Evolutionary conservation across 208 protist genomes (phyloP), one percentile per base, ranked within the genome.

Genomic region (Blechomonas ayalai): DNA sequence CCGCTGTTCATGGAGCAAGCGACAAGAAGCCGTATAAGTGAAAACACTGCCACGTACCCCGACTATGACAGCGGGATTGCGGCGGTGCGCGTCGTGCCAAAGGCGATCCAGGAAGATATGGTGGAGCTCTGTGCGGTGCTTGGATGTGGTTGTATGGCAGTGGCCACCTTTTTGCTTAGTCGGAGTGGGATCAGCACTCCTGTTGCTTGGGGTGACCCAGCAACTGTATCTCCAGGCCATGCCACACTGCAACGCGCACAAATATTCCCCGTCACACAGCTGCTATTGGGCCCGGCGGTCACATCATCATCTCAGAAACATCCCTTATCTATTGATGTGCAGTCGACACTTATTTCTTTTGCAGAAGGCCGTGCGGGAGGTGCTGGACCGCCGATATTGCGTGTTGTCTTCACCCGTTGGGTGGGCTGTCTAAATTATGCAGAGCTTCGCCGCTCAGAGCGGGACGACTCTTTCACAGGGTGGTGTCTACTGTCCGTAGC

Each of bases 351-450:
- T n/a, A n/a, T n/a, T n/a, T n/a, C n/a, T n/a, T n/a, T n/a, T n/a
- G n/a, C n/a, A n/a, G n/a, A n/a, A n/a, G n/a, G n/a, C n/a, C n/a
- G n/a, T n/a, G n/a, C n/a, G n/a, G n/a, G n/a, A n/a, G n/a, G n/a
- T n/a, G n/a, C n/a, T n/a, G n/a, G n/a, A n/a, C n/a, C n/a, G n/a
- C n/a, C n/a, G n/a, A n/a, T 51, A 20, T 22, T 64, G 33, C 57
- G 57, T 26, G 22, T 64, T 19, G 48, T 23, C 3, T 64, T 64
- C 47, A 39, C 34, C 15, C 58, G 58, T 15, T 18, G 40, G 9
- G 26, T 58, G 26, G 58, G 58, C 3, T 52, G 42, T n/a, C 13
- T 65, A 18, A 52, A 65, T 32, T 65, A 58, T 32, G 24, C 58
- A 4, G 49, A 56, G 9, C 0, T 65, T 1, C 3, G 2, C 4